Percentiles rank a stretch among this genome's conserved stretches.
Conservation (phyloP, 192 early-diverging fungal genomes). For the Coemansia guatemalensis region DNA sequence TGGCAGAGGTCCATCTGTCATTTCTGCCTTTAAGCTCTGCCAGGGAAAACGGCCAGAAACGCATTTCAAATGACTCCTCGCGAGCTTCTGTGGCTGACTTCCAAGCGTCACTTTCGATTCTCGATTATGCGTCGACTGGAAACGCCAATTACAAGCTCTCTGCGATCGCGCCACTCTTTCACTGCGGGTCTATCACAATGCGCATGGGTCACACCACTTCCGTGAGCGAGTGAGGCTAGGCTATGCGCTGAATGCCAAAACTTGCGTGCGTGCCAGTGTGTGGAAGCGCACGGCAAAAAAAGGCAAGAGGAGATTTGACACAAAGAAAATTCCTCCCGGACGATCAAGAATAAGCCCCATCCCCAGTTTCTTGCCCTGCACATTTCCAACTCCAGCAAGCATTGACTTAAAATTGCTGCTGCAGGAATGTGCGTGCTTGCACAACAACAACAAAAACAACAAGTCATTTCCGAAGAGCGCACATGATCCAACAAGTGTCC, state of each 20-base stretch:
- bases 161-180: not conserved
- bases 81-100: not conserved
- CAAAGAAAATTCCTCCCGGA: not conserved
- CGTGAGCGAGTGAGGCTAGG: not conserved
- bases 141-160: not conserved
- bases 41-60: not conserved
- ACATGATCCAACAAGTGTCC: not conserved
- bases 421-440: conserved; percentile 1
- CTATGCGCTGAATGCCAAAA: too few relatives aligned
- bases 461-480: not conserved
- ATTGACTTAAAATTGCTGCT: not conserved
- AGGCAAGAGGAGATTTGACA: not conserved
- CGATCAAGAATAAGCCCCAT: not conserved
- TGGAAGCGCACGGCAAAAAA: not conserved
- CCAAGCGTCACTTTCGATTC: not conserved
- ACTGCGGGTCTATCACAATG: not conserved
- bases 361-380: not conserved
- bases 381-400: not conserved
- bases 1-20: not conserved
- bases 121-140: not conserved
- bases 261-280: not conserved
- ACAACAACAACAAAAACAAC: not conserved
- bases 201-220: not conserved
- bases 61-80: not conserved
- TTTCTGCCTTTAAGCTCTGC: not conserved